Percentiles rank a stretch among this genome's conserved stretches.
Evolutionary conservation across 768 basidiomycete species (phyloP).

Genomic region (Xerocomus brunneocitrinus): DNA sequence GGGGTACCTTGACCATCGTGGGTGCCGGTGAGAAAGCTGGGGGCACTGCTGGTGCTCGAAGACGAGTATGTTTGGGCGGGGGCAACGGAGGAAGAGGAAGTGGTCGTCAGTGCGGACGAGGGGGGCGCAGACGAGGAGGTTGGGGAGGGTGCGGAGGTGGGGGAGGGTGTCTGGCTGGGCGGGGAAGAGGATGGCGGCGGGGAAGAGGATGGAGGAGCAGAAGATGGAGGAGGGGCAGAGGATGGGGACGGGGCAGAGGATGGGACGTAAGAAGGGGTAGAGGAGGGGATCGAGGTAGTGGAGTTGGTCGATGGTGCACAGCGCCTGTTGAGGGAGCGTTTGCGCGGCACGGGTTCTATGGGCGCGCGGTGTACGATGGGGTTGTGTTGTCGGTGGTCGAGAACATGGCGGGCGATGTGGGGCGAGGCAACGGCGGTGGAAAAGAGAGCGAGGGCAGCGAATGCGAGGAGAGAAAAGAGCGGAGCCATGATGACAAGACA

Average conservation of each 20-base stretch:
- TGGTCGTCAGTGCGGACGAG: neutral
- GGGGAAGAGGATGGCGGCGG: neutral
- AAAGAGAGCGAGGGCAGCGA: constrained; percentile 41
- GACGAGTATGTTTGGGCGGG: constrained; percentile 18
- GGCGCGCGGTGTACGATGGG: neutral
- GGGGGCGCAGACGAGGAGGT: neutral
- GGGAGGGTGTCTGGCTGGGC: neutral
- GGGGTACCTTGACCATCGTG: constrained; percentile 45
- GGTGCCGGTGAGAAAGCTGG: constrained; percentile 44
- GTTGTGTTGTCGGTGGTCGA: constrained; percentile 21
- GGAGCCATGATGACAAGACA: constrained; percentile 24
- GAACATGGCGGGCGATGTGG: constrained; percentile 30
- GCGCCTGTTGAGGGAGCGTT: constrained; percentile 29
- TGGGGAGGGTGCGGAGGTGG: neutral
- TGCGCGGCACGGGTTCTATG: constrained; percentile 8
- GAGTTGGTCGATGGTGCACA: constrained; percentile 19
- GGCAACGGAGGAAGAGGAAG: constrained; percentile 4
- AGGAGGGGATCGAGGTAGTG: neutral
- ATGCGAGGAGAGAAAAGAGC: constrained; percentile 40
- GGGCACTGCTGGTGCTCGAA: constrained; percentile 10
- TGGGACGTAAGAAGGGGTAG: neutral
- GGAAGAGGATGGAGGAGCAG: neutral
- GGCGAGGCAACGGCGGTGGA: constrained; percentile 34
- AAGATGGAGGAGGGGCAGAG: neutral
- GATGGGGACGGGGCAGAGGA: neutral